Conservation (phyloP, 345 rosid species). For the Adansonia digitata region DNA sequence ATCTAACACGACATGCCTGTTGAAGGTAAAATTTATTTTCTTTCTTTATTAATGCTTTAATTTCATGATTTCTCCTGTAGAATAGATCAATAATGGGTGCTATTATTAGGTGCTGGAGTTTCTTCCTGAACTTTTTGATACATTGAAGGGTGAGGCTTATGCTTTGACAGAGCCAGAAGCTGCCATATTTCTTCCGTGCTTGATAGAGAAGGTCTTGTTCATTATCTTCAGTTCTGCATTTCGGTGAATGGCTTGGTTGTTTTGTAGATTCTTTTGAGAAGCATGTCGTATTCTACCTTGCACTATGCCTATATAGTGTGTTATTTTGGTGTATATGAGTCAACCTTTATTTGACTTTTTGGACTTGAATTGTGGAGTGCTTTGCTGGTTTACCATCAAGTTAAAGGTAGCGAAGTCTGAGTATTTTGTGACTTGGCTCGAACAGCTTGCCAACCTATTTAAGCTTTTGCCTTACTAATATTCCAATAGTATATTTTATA, state of each 20-base stretch:
- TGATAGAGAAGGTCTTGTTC: slow-evolving; percentile 71
- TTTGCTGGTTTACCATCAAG: not conserved
- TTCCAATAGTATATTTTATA: too few species aligned
- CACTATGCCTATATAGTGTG: not conserved
- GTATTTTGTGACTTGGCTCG: not conserved
- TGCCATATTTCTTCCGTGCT: slow-evolving; percentile 91
- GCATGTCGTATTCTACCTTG: not conserved
- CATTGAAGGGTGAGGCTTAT: slow-evolving; percentile 71
- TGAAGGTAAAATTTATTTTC: slow-evolving; percentile 56
- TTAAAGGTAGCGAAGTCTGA: not conserved
- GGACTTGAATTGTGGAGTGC: not conserved
- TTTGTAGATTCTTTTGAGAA: not conserved
- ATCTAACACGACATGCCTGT: slow-evolving; percentile 88
- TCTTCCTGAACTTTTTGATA: slow-evolving; percentile 85
- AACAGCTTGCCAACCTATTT: not conserved
- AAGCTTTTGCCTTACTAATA: not conserved
- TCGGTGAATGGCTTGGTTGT: slow-evolving; percentile 1
- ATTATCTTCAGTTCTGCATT: not conserved
- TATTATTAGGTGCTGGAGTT: slow-evolving; percentile 80
- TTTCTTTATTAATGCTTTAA: not conserved
- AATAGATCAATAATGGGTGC: slow-evolving; percentile 5
- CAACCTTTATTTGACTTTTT: not conserved
- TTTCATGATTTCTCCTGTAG: not conserved
- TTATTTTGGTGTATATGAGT: not conserved
- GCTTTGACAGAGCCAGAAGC: slow-evolving; percentile 89